Base-by-base conservation (phyloP, 176 grass and related monocot genomes). In the Bonia amplexicaulis region DNA sequence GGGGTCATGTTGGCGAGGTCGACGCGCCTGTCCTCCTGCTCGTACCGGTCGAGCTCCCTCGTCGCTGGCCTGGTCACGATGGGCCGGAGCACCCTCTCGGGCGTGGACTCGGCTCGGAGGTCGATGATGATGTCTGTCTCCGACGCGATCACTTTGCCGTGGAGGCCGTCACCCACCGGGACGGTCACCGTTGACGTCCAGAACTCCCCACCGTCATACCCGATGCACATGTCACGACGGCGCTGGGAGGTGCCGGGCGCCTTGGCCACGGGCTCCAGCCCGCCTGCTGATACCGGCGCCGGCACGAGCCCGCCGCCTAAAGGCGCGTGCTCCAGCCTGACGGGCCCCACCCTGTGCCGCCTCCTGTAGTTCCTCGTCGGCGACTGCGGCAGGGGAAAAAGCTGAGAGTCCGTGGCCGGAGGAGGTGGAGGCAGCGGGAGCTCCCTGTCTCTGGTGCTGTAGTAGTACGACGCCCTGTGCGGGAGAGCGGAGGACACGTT, bases 401-500 rank as follows among this genome's bases (percentile, higher is more conserved):
- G 54, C 22, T 53, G 54, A 22, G 42, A 57, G 23, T 90, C 86
- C 77, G 13, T 51, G 58, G 40, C 64, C 85, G 75, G 27, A 7
- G 83, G 55, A 60, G 79, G 73, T 41, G 84, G 51, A 55, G 84
- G 20, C 54, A 49, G 55, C 62, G 74, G 63, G 63, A 40, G 52
- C 65, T 78, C 66, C 77, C 76, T 63, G n/a, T 83, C 89, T 27
- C 78, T 31, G 59, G 79, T 82, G 81, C 89, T 80, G 93, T 87
- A 90, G 81, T 98, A 98, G 69, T 89, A 93, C 2, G 96, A 98
- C 47, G 73, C 52, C 68, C 96, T 92, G 82, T 90, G 89, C 35
- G 87, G 64, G 58, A 92, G 77, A 33, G 66, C 39, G 12, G 37
- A 9, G 49, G 79, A 66, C 26, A 6, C 48, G 11, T 55, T 54